These are phyloP conservation scores for Penicillium sp. DNA, from an alignment of 2,329 filamentous ascomycete genomes.

Conservation along the genomic window DNA sequence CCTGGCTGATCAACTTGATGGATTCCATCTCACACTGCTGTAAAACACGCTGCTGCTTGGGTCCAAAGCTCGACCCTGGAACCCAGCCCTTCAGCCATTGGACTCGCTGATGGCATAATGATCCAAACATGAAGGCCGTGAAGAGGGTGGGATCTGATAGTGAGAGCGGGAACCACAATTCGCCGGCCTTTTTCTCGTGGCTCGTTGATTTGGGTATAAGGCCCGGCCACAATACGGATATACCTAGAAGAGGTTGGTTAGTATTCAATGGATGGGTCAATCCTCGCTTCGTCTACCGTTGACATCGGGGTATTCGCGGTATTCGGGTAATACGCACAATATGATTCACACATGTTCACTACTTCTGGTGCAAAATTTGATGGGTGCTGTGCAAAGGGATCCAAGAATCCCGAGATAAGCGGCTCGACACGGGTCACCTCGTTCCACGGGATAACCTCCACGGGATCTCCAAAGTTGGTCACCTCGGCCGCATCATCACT, in stretches of 20 bases:
- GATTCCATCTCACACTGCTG: slow-evolving; percentile 41
- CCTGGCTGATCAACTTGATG: slow-evolving; percentile 44
- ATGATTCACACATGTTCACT: slow-evolving; percentile 34
- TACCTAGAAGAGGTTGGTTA: slow-evolving; percentile 21
- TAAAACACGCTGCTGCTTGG: slow-evolving; percentile 33
- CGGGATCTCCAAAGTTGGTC: neutral
- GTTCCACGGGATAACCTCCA: slow-evolving; percentile 13
- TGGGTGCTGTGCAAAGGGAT: slow-evolving; percentile 40
- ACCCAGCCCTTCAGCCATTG: slow-evolving; percentile 38
- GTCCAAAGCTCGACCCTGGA: slow-evolving; percentile 28
- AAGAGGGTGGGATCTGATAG: slow-evolving; percentile 39
- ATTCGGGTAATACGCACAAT: slow-evolving; percentile 31
- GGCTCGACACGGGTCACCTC: slow-evolving; percentile 26
- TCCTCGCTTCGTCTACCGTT: neutral
- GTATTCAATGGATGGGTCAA: neutral
- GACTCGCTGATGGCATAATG: slow-evolving; percentile 42
- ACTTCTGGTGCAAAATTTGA: slow-evolving; percentile 30
- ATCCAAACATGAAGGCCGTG: slow-evolving; percentile 41
- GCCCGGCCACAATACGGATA: slow-evolving; percentile 38
- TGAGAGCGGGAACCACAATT: slow-evolving; percentile 40
- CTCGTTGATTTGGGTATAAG: slow-evolving; percentile 28
- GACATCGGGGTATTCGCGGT: neutral
- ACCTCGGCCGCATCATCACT: slow-evolving; percentile 19
- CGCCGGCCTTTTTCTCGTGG: slow-evolving; percentile 13
- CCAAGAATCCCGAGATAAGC: slow-evolving; percentile 31